Percentiles rank a stretch among this genome's conserved stretches.
phyloP scores from a whole-genome alignment of 495 filamentous ascomycete species.

The Penicillium odoratum region DNA sequence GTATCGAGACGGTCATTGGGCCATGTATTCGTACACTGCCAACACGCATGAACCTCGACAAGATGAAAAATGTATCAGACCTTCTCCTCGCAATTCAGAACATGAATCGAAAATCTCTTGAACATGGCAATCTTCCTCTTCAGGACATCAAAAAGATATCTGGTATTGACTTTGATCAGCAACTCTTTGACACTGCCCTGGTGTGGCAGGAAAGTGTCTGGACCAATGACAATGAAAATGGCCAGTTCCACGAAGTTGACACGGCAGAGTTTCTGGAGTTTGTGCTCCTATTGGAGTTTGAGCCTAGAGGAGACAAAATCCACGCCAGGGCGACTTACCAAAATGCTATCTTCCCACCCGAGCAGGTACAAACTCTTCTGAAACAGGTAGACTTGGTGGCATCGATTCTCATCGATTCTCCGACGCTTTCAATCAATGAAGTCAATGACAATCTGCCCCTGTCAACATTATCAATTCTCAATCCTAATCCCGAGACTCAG shows the following conservation, averaged over 20 bases:
- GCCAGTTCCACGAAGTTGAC: constrained; percentile 47
- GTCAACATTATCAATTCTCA: constrained; percentile 56
- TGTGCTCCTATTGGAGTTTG: constrained; percentile 68
- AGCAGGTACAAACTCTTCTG: constrained; percentile 54
- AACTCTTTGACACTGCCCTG: constrained; percentile 68
- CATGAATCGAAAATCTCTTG: constrained; percentile 59
- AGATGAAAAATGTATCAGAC: constrained; percentile 51
- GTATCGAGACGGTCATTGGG: constrained; percentile 69
- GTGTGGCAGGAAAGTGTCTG: constrained; percentile 74
- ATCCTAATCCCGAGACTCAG: constrained; percentile 29
- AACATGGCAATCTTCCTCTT: constrained; percentile 58
- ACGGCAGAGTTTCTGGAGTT: constrained; percentile 71
- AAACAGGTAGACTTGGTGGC: constrained; percentile 58
- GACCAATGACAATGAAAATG: constrained; percentile 26
- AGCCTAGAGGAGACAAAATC: constrained; percentile 49
- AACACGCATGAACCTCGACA: constrained; percentile 53
- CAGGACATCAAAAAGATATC: constrained; percentile 63
- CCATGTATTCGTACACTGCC: constrained; percentile 72
- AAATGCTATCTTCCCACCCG: constrained; percentile 41
- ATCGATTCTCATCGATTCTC: constrained; percentile 41
- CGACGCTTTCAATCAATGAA: constrained; percentile 35
- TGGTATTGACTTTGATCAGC: constrained; percentile 44
- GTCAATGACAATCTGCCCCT: constrained; percentile 29
- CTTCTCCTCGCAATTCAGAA: constrained; percentile 60
- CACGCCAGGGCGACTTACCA: constrained; percentile 53